Base-by-base conservation (phyloP, 192 early-diverging fungal species). In the Coemansia furcata region DNA sequence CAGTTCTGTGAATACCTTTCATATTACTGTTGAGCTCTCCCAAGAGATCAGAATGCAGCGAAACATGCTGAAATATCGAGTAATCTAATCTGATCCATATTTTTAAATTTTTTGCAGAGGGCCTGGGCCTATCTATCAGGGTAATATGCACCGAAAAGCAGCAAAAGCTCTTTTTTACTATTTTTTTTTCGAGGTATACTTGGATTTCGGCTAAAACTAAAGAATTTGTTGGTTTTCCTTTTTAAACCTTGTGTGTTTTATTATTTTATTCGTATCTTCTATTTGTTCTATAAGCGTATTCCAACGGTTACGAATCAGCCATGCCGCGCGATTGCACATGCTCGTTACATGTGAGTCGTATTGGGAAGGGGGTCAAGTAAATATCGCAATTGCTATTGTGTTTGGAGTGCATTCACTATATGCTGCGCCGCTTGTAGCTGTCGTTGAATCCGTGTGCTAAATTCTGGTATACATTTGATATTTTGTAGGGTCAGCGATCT, bases 261-360 rank as follows among this genome's bases (percentile, higher is more conserved):
- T 21, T 38, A 2, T 57, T 35, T 12, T n/a, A 17, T 57, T 49
- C 30, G 14, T 49, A 23, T 47, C 11, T 12, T 43, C 17, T 49
- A 46, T 64, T 49, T 65, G 1, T 26, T 21, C 11, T 7, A 35
- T 35, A 49, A 60, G 35, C 58, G 58, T 17, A 60, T n/a, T 60
- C 15, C 10, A 33, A 19, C 19, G 8, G 36, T 19, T 33, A 60
- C 37, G 36, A 36, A 15, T 57, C 40, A 64, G 43, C 32, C 52
- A 82, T 82, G 79, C 55, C 74, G 44, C 79, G 79, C 68, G 79
- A 82, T 82, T 76, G 63, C 64, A 76, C 70, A 46, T 82, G 73
- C 64, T 82, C 79, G 65, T 47, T 82, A 63, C 79, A 82, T 63
- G 79, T 82, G 47, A 82, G 79, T 62, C 73, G 79, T 32, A 73